phyloP scores from a whole-genome alignment of 208 protist species.

The Trypanosoma platydactyli region DNA sequence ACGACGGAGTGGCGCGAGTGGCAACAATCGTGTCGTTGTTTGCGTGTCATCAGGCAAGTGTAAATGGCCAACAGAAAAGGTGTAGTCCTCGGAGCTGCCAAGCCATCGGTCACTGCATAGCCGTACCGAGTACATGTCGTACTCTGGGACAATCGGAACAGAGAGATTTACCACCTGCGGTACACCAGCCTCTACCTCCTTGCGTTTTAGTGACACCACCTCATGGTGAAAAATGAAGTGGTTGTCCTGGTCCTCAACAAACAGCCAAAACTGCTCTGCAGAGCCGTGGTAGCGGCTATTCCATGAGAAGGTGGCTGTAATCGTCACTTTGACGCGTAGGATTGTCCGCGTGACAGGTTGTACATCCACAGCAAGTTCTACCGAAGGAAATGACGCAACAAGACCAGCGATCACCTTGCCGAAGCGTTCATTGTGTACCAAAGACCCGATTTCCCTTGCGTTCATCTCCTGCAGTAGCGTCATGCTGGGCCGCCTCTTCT shows the following conservation, averaged over 20 bases:
- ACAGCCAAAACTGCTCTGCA: slow-evolving; percentile 94
- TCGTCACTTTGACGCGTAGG: slow-evolving; percentile 91
- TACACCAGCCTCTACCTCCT: slow-evolving; percentile 75
- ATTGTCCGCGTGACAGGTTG: slow-evolving; percentile 98
- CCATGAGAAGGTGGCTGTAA: slow-evolving; percentile 94
- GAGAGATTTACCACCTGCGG: slow-evolving; percentile 93
- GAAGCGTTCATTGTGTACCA: slow-evolving; percentile 84
- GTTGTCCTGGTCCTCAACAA: slow-evolving; percentile 97
- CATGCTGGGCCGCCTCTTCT: slow-evolving; percentile 78
- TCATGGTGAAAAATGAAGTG: slow-evolving; percentile 94
- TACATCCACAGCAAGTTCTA: slow-evolving; percentile 87
- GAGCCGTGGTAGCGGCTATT: slow-evolving; percentile 92
- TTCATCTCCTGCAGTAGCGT: slow-evolving; percentile 76
- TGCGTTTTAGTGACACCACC: slow-evolving; percentile 71
- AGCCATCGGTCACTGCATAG: slow-evolving; percentile 96
- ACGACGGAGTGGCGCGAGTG: slow-evolving; percentile 93
- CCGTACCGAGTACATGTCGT: slow-evolving; percentile 96
- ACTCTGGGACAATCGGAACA: slow-evolving; percentile 97
- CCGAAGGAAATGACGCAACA: slow-evolving; percentile 89
- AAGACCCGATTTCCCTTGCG: slow-evolving; percentile 74
- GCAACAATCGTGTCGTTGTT: slow-evolving; percentile 95
- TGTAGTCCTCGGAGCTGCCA: slow-evolving; percentile 83
- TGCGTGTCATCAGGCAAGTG: slow-evolving; percentile 94
- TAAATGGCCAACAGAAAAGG: slow-evolving; percentile 94
- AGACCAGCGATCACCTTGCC: slow-evolving; percentile 81